These are phyloP conservation scores for Globisporangium cylindrosporum DNA, from an alignment of 352 stramenopile genomes.

Conservation along the genomic window DNA sequence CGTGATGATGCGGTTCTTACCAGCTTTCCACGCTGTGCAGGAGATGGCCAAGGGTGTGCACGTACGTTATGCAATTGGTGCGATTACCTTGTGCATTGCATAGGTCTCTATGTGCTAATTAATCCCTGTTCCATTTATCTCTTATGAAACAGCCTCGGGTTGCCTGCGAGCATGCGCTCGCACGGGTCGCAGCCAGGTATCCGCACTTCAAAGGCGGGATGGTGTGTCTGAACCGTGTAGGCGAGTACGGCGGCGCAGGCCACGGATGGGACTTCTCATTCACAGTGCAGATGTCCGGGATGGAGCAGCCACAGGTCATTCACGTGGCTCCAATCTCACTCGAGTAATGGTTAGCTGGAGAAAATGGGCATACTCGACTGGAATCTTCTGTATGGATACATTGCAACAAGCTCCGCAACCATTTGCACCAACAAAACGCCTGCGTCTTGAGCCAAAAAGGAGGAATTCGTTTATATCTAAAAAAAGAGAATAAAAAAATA, in stretches of 20 bases:
- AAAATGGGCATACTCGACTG: background rate
- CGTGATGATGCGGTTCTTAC: constrained; percentile 92
- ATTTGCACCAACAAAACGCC: background rate
- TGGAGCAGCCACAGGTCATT: constrained; percentile 51
- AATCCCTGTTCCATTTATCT: background rate
- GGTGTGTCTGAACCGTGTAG: constrained; percentile 72
- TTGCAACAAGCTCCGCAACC: background rate
- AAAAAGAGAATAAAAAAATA: background rate
- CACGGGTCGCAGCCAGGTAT: constrained; percentile 48
- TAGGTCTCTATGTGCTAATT: background rate
- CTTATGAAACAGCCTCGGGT: constrained; percentile 38
- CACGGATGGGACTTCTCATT: constrained; percentile 77
- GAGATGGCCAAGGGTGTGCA: constrained; percentile 75
- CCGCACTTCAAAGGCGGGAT: constrained; percentile 74
- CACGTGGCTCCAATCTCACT: constrained; percentile 40
- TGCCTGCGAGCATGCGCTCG: constrained; percentile 55
- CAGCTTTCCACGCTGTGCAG: constrained; percentile 78
- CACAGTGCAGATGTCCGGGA: constrained; percentile 57
- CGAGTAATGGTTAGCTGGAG: constrained; percentile 11
- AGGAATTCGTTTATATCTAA: constrained; percentile 6
- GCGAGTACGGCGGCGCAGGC: constrained; percentile 70
- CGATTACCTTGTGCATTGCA: background rate
- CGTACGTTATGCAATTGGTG: constrained; percentile 31
- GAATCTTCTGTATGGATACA: background rate
- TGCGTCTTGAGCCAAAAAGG: background rate